phyloP scores from a whole-genome alignment of 768 basidiomycete genomes.

The Suillus cothurnatus region DNA sequence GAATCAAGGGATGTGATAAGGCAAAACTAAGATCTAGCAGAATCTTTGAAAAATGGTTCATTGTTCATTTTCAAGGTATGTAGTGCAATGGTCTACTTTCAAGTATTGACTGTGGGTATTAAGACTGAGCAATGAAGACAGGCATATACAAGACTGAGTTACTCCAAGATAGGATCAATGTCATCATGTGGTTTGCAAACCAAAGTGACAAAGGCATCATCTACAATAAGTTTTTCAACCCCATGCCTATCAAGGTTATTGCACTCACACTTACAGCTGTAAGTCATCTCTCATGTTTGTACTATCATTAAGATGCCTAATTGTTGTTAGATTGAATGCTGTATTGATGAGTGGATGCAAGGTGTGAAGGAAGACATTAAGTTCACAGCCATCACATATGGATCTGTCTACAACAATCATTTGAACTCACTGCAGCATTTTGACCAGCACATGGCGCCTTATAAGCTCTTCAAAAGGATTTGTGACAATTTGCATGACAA shows the following conservation, averaged over 20 bases:
- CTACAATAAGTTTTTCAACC: background rate
- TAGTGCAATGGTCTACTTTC: background rate
- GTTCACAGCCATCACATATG: background rate
- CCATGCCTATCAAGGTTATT: background rate
- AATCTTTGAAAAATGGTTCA: background rate
- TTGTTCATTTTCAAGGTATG: background rate
- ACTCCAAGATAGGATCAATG: background rate
- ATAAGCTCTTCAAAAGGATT: background rate
- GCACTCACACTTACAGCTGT: background rate
- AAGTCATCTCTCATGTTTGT: background rate
- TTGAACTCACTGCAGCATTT: background rate
- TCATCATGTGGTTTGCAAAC: constrained; percentile 1
- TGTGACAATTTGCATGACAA: background rate
- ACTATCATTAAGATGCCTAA: background rate
- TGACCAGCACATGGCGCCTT: background rate
- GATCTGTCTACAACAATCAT: background rate
- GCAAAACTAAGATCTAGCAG: background rate
- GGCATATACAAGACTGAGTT: background rate
- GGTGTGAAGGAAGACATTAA: background rate
- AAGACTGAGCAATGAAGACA: background rate
- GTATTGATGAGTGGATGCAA: background rate
- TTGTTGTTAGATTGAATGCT: background rate
- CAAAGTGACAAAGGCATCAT: background rate
- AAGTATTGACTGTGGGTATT: background rate
- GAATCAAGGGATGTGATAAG: background rate